A percentile compares a stretch with the other conserved stretches of the same genome.
Conservation (phyloP, 2,329 filamentous ascomycete genomes). For the Penicillium expansum region DNA sequence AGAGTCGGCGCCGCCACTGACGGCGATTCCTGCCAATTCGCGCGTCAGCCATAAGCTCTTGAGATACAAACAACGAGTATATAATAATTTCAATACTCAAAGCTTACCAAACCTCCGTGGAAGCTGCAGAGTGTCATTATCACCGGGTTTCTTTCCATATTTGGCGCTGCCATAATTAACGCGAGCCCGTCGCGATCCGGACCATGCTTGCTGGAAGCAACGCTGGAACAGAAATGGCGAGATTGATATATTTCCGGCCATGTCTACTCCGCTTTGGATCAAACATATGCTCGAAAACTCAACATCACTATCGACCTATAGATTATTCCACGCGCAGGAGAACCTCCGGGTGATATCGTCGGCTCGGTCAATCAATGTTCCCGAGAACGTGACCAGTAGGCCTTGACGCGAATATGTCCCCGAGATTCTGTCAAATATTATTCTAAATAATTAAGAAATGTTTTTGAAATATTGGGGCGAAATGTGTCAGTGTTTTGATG, state of each 20-base stretch:
- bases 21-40: conserved; percentile 63
- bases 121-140: conserved; percentile 13
- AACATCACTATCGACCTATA: not conserved
- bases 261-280: not conserved
- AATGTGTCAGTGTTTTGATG: not conserved
- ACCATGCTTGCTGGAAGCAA: conserved; percentile 12
- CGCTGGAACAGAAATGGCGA: conserved; percentile 9
- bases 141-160: conserved; percentile 4
- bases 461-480: not conserved
- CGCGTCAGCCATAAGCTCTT: conserved; percentile 1
- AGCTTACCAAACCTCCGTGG: conserved; percentile 31
- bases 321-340: not conserved
- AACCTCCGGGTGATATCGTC: not conserved
- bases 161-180: conserved; percentile 5
- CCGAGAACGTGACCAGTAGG: not conserved
- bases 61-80: not conserved
- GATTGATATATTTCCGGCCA: conserved; percentile 10
- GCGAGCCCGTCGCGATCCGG: conserved; percentile 8
- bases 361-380: conserved; percentile 4
- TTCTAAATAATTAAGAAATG: fast-evolving
- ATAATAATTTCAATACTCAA: not conserved
- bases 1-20: conserved; percentile 95
- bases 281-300: not conserved
- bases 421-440: not conserved
- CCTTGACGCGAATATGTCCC: not conserved